Percentiles rank a stretch among this genome's conserved stretches.
These are phyloP conservation scores for Viridothelium virens DNA, from an alignment of 495 filamentous ascomycete species.

Conservation along the genomic window DNA sequence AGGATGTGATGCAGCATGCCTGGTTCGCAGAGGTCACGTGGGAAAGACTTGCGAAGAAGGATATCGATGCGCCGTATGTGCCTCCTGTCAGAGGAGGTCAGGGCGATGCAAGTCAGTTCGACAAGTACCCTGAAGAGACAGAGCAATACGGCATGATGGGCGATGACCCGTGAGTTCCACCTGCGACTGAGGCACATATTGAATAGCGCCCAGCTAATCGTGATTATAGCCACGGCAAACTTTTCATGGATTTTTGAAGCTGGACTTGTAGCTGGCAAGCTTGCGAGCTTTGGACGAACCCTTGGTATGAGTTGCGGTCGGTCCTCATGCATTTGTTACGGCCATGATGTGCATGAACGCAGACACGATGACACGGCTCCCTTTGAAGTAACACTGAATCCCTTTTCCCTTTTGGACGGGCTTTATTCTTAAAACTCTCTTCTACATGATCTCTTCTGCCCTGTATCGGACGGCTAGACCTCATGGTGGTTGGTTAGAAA, in stretches of 20 bases:
- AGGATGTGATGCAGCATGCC: constrained; percentile 87
- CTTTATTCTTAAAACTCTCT: background rate
- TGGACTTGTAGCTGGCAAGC: background rate
- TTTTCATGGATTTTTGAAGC: constrained; percentile 23
- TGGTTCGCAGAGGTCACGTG: constrained; percentile 99
- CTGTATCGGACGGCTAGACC: background rate
- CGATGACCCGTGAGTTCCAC: constrained; percentile 66
- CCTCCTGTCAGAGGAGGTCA: constrained; percentile 90
- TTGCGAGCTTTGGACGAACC: background rate
- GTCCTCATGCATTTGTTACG: background rate
- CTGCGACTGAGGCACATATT: background rate
- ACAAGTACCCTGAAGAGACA: constrained; percentile 94
- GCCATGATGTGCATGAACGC: background rate
- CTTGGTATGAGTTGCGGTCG: background rate
- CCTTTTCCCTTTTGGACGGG: background rate
- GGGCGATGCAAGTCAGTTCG: constrained; percentile 94
- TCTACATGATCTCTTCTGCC: background rate
- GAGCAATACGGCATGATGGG: constrained; percentile 76
- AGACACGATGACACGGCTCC: background rate
- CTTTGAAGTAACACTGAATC: background rate
- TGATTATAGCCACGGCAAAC: constrained; percentile 19
- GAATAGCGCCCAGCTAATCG: constrained; percentile 8
- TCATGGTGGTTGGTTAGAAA: background rate
- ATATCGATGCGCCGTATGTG: constrained; percentile 97
- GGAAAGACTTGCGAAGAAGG: constrained; percentile 86